Conservation (phyloP, 108 stramenopile species). For the Schizochytrium sp. region DNA sequence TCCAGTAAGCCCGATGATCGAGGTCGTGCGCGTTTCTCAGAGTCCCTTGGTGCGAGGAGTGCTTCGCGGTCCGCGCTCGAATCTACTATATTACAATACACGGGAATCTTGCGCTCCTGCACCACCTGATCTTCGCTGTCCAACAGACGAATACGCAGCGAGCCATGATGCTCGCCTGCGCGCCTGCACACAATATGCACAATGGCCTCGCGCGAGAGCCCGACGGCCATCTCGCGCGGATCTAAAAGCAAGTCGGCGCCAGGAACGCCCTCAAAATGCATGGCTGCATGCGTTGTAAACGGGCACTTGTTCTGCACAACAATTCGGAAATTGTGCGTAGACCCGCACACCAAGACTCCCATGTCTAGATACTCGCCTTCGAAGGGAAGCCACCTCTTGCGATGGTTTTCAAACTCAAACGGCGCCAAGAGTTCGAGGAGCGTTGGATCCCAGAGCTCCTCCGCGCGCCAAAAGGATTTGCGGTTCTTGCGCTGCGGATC, state of each 20-base stretch:
- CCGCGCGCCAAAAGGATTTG: not conserved
- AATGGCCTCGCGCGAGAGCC: not conserved
- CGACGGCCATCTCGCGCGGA: not conserved
- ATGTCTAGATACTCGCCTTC: not conserved
- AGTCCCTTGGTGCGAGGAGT: no score
- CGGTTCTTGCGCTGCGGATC: not conserved
- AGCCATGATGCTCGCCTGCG: not conserved
- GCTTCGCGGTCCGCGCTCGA: not conserved
- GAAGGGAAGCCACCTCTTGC: not conserved
- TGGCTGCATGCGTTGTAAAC: not conserved
- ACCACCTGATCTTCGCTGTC: not conserved
- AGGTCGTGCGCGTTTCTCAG: not conserved
- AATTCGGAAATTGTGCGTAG: not conserved
- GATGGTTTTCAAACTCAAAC: not conserved
- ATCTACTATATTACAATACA: not conserved
- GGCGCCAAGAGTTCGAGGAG: not conserved
- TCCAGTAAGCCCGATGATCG: not conserved
- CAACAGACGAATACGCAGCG: not conserved
- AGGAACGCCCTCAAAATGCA: not conserved
- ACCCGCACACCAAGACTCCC: not conserved
- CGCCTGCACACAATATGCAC: not conserved
- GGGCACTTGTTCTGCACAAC: not conserved
- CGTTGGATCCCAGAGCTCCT: not conserved
- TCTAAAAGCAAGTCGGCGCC: not conserved
- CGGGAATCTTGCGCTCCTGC: not conserved